These are phyloP conservation scores for Aechmea fasciata DNA, from an alignment of 176 grass and related monocot genomes.

Conservation along the genomic window DNA sequence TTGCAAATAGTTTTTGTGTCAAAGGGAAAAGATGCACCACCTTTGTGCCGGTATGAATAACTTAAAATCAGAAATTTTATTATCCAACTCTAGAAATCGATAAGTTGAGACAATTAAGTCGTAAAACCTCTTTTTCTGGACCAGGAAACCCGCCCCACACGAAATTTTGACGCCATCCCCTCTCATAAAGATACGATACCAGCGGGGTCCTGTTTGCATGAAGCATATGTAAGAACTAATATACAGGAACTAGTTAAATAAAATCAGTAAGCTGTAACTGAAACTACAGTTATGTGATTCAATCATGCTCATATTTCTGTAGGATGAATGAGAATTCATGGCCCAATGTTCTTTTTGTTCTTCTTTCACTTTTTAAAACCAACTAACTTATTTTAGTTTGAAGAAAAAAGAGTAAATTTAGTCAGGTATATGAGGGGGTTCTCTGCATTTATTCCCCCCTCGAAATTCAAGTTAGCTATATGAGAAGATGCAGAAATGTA, in stretches of 20 bases:
- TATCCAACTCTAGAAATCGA: constrained; percentile 7
- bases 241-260: not conserved
- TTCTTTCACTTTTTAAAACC: not conserved
- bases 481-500: not conserved
- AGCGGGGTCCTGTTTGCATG: constrained; percentile 51
- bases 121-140: constrained; percentile 63
- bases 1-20: not conserved
- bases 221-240: constrained; percentile 18
- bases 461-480: not conserved
- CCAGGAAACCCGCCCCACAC: constrained; percentile 88
- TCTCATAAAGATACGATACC: constrained; percentile 89
- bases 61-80: not conserved
- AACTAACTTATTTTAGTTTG: too few relatives aligned
- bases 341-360: not conserved
- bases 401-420: too few relatives aligned
- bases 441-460: not conserved
- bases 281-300: not conserved
- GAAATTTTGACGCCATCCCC: constrained; percentile 95
- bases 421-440: too few relatives aligned
- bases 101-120: constrained; percentile 15
- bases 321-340: not conserved
- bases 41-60: too few relatives aligned
- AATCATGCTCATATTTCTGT: not conserved
- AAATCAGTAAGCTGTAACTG: not conserved
- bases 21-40: too few relatives aligned